Conservation (phyloP, 2,329 filamentous ascomycete genomes). For the Bipolaris oryzae region DNA sequence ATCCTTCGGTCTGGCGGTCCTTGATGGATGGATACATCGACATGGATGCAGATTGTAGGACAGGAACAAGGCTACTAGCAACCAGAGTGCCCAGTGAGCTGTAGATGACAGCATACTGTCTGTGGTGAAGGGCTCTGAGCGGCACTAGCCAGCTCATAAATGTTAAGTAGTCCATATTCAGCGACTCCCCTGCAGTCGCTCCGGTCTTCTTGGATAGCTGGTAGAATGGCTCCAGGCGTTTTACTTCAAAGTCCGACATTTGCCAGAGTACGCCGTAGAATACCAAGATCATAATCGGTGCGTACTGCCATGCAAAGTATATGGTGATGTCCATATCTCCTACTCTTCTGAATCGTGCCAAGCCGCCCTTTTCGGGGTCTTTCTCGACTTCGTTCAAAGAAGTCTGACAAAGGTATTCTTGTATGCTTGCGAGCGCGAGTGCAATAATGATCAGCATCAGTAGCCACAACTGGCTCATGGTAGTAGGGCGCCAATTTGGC, state of each 20-base stretch:
- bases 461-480: slow-evolving; percentile 48
- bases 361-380: slow-evolving; percentile 27
- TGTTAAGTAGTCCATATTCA: slow-evolving; percentile 77
- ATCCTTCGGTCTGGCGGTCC: slow-evolving; percentile 51
- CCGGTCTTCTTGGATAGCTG: slow-evolving; percentile 47
- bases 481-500: slow-evolving; percentile 49
- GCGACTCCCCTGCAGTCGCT: slow-evolving; percentile 56
- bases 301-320: slow-evolving; percentile 50
- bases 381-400: slow-evolving; percentile 34
- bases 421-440: slow-evolving; percentile 41
- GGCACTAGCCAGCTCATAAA: slow-evolving; percentile 70
- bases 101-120: slow-evolving; percentile 71
- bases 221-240: slow-evolving; percentile 58
- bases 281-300: slow-evolving; percentile 55
- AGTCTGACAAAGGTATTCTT: slow-evolving; percentile 47
- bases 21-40: slow-evolving; percentile 61
- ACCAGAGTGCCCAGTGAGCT: slow-evolving; percentile 69
- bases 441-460: slow-evolving; percentile 43
- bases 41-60: slow-evolving; percentile 68
- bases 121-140: slow-evolving; percentile 64
- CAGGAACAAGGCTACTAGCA: slow-evolving; percentile 71
- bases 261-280: slow-evolving; percentile 58
- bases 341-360: slow-evolving; percentile 40
- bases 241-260: slow-evolving; percentile 58
- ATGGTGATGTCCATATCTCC: slow-evolving; percentile 34